Conservation (phyloP, 768 basidiomycete species). For the Butyriboletus loyo region DNA sequence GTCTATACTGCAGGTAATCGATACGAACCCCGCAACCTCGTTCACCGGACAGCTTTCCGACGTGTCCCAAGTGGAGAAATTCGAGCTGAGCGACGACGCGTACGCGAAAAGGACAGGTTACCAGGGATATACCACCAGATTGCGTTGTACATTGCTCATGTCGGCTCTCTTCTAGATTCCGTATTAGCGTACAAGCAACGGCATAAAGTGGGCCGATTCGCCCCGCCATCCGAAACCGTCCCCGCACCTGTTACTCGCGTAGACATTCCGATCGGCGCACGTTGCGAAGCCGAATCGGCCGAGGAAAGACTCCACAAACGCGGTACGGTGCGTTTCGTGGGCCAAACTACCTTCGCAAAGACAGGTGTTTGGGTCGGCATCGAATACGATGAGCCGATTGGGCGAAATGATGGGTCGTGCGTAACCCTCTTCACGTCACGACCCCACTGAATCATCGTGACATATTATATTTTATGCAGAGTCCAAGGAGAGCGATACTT, state of each 20-base stretch:
- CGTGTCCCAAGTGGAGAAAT: conserved; percentile 85
- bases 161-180: conserved; percentile 53
- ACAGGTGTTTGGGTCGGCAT: conserved; percentile 82
- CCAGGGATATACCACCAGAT: not conserved
- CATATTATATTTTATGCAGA: conserved; percentile 36
- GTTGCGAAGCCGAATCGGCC: conserved; percentile 78
- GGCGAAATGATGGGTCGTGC: conserved; percentile 94
- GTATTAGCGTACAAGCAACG: conserved; percentile 87
- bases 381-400: conserved; percentile 93
- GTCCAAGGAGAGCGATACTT: conserved; percentile 89
- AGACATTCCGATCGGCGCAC: conserved; percentile 63
- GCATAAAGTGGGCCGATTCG: conserved; percentile 87
- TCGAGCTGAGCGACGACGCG: conserved; percentile 78
- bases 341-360: conserved; percentile 69
- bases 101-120: conserved; percentile 80
- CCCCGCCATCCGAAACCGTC: conserved; percentile 45
- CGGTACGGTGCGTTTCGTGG: conserved; percentile 85
- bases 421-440: conserved; percentile 31
- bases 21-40: conserved; percentile 71
- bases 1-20: conserved; percentile 51
- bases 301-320: conserved; percentile 72
- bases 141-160: not conserved
- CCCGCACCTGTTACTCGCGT: conserved; percentile 26
- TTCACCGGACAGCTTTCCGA: conserved; percentile 85
- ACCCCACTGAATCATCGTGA: not conserved